phyloP scores from a whole-genome alignment of 2,329 filamentous ascomycete genomes.

The Bipolaris sorokiniana region DNA sequence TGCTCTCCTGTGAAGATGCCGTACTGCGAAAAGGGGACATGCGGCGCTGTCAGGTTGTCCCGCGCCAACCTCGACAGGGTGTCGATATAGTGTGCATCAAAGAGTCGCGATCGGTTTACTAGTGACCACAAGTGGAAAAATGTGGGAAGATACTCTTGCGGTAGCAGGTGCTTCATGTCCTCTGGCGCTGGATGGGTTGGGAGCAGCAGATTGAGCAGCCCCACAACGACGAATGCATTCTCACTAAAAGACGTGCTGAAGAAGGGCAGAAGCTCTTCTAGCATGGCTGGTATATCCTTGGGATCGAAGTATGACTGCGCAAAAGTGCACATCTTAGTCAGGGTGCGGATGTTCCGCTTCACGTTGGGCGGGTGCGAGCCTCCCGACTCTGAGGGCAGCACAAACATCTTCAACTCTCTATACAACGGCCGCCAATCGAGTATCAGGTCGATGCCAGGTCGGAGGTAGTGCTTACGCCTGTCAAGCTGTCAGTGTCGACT shows the following conservation, averaged over 20 bases:
- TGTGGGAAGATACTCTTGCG: conserved; percentile 87
- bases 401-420: conserved; percentile 88
- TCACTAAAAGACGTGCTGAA: conserved; percentile 94
- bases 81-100: conserved; percentile 88
- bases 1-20: conserved; percentile 94
- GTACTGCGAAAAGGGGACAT: conserved; percentile 82
- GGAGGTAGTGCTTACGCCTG: conserved; percentile 94
- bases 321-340: conserved; percentile 89
- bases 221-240: conserved; percentile 90
- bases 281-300: conserved; percentile 75
- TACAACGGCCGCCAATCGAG: conserved; percentile 94
- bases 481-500: conserved; percentile 37
- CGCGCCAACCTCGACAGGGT: conserved; percentile 85
- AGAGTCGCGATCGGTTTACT: conserved; percentile 83
- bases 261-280: conserved; percentile 60
- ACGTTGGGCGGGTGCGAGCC: conserved; percentile 66
- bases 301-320: conserved; percentile 93
- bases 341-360: conserved; percentile 71
- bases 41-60: conserved; percentile 75
- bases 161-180: conserved; percentile 76
- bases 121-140: conserved; percentile 97
- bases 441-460: conserved; percentile 84
- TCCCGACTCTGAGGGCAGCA: conserved; percentile 81
- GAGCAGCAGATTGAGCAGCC: conserved; percentile 82
- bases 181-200: conserved; percentile 81